Evolutionary conservation across 2,329 filamentous ascomycete genomes (phyloP).

Genomic region (Corynespora cassiicola): DNA sequence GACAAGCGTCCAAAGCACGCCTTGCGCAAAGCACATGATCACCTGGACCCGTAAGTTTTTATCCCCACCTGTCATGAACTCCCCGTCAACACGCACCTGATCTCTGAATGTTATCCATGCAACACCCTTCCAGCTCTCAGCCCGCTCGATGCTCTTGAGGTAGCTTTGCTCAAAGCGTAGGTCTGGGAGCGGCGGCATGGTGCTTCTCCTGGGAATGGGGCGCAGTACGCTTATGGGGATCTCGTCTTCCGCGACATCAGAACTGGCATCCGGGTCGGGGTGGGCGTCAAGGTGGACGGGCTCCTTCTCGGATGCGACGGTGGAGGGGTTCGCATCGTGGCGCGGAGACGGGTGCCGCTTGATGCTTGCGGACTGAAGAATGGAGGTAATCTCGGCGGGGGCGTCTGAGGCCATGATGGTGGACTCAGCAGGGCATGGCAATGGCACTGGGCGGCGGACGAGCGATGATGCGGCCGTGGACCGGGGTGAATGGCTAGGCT

Average conservation of each 20-base stretch:
- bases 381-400: constrained; percentile 74
- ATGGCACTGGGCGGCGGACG: background rate
- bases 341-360: constrained; percentile 72
- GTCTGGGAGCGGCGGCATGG: constrained; percentile 77
- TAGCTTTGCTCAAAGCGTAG: constrained; percentile 98
- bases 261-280: constrained; percentile 50
- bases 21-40: constrained; percentile 85
- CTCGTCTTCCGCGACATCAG: constrained; percentile 67
- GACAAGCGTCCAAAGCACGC: constrained; percentile 84
- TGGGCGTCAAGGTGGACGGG: constrained; percentile 59
- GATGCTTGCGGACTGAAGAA: constrained; percentile 81
- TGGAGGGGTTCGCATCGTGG: constrained; percentile 83
- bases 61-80: constrained; percentile 5
- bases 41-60: constrained; percentile 59
- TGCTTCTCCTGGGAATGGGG: constrained; percentile 58
- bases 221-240: constrained; percentile 72
- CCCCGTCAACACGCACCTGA: constrained; percentile 65
- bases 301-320: constrained; percentile 70
- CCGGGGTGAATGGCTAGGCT: constrained; percentile 22
- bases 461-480: constrained; percentile 9
- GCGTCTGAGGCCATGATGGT: constrained; percentile 61
- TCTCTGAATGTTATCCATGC: constrained; percentile 86
- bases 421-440: constrained; percentile 3
- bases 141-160: constrained; percentile 82
- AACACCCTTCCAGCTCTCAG: constrained; percentile 80